A percentile compares a stretch with the other conserved stretches of the same genome.
phyloP scores from a whole-genome alignment of 805 yeast species.

The Metschnikowia koreensis region DNA sequence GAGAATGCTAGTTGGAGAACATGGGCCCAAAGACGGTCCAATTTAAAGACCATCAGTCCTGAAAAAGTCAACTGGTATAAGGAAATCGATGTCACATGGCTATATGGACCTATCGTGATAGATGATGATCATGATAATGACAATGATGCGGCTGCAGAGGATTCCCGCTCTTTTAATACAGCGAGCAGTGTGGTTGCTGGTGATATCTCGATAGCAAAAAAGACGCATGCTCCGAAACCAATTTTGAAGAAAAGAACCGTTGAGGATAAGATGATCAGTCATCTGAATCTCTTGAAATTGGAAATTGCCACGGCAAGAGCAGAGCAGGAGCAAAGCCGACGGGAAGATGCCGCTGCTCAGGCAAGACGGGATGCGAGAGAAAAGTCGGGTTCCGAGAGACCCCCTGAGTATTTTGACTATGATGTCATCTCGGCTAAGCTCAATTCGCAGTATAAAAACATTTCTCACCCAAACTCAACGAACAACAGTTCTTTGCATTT shows the following conservation, averaged over 20 bases:
- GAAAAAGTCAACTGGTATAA: slow-evolving; percentile 94
- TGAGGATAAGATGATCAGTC: slow-evolving; percentile 73
- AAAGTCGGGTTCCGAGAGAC: slow-evolving; percentile 15
- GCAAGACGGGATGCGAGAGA: slow-evolving; percentile 18
- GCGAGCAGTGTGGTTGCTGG: slow-evolving; percentile 46
- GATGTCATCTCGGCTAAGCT: slow-evolving; percentile 44
- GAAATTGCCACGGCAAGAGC: slow-evolving; percentile 39
- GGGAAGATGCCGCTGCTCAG: slow-evolving; percentile 27
- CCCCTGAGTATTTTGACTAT: slow-evolving; percentile 43
- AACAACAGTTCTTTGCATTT: slow-evolving; percentile 28
- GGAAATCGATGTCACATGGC: slow-evolving; percentile 96
- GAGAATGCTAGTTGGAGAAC: slow-evolving; percentile 85
- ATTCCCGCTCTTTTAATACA: slow-evolving; percentile 21
- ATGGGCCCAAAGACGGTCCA: slow-evolving; percentile 79
- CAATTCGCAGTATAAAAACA: slow-evolving; percentile 35
- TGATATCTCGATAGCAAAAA: slow-evolving; percentile 41
- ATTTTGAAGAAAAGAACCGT: slow-evolving; percentile 85
- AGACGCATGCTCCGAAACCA: slow-evolving; percentile 57
- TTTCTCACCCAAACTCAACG: slow-evolving; percentile 31
- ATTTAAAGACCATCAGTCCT: slow-evolving; percentile 78
- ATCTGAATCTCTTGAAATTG: slow-evolving; percentile 45
- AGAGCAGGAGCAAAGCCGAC: slow-evolving; percentile 30
- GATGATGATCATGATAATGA: slow-evolving; percentile 34
- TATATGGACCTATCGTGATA: slow-evolving; percentile 82
- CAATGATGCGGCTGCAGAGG: slow-evolving; percentile 22